A percentile compares a stretch with the other conserved stretches of the same genome.
Evolutionary conservation across 306 rosid genomes (phyloP).

Genomic region (Castanea sativa): DNA sequence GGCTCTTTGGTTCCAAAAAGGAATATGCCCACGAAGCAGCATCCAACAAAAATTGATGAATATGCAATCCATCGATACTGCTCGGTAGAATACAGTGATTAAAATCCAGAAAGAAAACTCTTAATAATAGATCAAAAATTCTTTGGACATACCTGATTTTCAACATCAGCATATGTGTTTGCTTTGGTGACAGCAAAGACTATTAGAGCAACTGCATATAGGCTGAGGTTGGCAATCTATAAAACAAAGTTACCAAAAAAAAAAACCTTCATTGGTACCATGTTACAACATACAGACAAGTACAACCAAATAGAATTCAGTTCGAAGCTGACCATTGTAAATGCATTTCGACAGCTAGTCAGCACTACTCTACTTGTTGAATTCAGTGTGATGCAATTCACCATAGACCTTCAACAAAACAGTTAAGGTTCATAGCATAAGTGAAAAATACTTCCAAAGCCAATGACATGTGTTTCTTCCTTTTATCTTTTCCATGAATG

Average conservation of each 20-base stretch:
- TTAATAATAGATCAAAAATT: conserved; percentile 18
- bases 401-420: conserved; percentile 77
- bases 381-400: conserved; percentile 86
- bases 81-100: conserved; percentile 20
- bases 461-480: conserved; percentile 1
- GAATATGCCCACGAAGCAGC: conserved; percentile 80
- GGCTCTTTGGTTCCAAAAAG: conserved; percentile 82
- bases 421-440: background rate
- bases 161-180: conserved; percentile 43
- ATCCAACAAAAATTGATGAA: conserved; percentile 81
- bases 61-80: conserved; percentile 97
- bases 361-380: conserved; percentile 87
- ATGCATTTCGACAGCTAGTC: conserved; percentile 96
- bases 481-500: conserved; percentile 6
- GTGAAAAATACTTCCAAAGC: conserved; percentile 11
- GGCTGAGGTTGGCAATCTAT: conserved; percentile 87
- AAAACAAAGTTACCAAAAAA: conserved; percentile 3
- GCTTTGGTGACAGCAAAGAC: conserved; percentile 53
- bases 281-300: background rate
- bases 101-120: conserved; percentile 13
- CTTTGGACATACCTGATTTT: conserved; percentile 61
- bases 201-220: conserved; percentile 71
- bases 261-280: background rate
- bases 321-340: conserved; percentile 66
- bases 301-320: conserved; percentile 14